Evolutionary conservation across 73 alveolate genomes (phyloP).

Genomic region (Paramecium biaurelia): DNA sequence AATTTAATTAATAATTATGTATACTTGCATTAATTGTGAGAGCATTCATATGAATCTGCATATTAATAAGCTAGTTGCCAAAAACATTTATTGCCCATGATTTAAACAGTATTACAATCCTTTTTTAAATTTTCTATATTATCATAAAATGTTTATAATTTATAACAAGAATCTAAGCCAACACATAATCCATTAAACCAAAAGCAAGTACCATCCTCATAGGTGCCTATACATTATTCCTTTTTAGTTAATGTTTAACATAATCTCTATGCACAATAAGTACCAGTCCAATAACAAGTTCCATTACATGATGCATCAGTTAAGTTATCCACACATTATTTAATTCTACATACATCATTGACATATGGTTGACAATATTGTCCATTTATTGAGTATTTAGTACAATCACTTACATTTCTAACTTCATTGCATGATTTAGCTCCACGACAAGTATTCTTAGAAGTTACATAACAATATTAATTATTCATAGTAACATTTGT

Average conservation of each 20-base stretch:
- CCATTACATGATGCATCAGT: neutral
- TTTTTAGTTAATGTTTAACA: neutral
- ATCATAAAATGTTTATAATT: neutral
- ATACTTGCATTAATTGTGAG: neutral
- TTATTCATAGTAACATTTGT: neutral
- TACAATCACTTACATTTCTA: neutral
- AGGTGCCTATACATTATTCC: neutral
- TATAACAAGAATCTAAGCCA: neutral
- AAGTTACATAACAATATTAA: neutral
- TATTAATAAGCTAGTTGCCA: neutral
- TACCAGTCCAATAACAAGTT: neutral
- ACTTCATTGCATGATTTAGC: constrained; percentile 6
- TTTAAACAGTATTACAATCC: neutral
- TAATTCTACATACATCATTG: neutral
- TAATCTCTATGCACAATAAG: neutral
- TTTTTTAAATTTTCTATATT: neutral
- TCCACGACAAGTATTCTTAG: neutral
- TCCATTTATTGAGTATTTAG: neutral
- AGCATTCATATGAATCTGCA: neutral
- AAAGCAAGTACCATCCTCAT: neutral
- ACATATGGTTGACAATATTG: neutral
- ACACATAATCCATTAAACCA: neutral
- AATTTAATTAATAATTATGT: neutral
- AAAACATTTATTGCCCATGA: neutral
- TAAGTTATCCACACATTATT: neutral